A percentile compares a stretch with the other conserved stretches of the same genome.
These are phyloP conservation scores for Dryadomyces quercivorus DNA, from an alignment of 2,329 filamentous ascomycete species.

Conservation along the genomic window DNA sequence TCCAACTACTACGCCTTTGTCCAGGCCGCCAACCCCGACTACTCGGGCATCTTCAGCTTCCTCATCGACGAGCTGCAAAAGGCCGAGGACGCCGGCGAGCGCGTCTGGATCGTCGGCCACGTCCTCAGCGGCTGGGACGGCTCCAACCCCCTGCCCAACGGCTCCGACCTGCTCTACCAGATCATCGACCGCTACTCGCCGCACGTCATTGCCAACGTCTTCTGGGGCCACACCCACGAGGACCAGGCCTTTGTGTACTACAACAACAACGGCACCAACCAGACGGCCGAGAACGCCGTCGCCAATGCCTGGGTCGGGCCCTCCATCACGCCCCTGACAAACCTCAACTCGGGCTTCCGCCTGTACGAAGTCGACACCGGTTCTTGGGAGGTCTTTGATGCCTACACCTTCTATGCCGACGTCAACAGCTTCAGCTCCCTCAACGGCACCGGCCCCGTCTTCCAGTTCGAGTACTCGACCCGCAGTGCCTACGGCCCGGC, in stretches of 20 bases:
- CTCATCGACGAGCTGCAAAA: conserved; percentile 38
- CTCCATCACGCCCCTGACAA: conserved; percentile 33
- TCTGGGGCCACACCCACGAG: conserved; percentile 45
- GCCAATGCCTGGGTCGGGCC: conserved; percentile 41
- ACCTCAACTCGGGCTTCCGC: conserved; percentile 42
- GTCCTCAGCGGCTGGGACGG: conserved; percentile 39
- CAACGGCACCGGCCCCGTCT: conserved; percentile 29
- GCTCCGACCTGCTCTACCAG: conserved; percentile 31
- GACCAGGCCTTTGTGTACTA: conserved; percentile 36
- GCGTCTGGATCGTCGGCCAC: conserved; percentile 46
- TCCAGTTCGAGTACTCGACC: conserved; percentile 43
- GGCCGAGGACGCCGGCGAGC: conserved; percentile 37
- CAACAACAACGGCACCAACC: conserved; percentile 32
- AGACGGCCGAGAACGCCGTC: conserved; percentile 32
- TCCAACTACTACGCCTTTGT: conserved; percentile 44
- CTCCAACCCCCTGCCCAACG: conserved; percentile 34
- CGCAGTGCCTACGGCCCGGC: conserved; percentile 38
- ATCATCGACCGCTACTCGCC: conserved; percentile 39
- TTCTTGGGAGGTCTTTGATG: conserved; percentile 42
- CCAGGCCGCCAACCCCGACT: conserved; percentile 35
- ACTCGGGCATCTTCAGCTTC: conserved; percentile 39
- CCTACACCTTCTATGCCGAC: conserved; percentile 41
- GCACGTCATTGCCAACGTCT: conserved; percentile 40
- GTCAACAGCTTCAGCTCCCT: conserved; percentile 30
- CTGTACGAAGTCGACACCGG: conserved; percentile 45